Percentiles rank a stretch among this genome's conserved stretches.
Evolutionary conservation across 352 stramenopile genomes (phyloP).

Genomic region (Phytophthora podocarpi): DNA sequence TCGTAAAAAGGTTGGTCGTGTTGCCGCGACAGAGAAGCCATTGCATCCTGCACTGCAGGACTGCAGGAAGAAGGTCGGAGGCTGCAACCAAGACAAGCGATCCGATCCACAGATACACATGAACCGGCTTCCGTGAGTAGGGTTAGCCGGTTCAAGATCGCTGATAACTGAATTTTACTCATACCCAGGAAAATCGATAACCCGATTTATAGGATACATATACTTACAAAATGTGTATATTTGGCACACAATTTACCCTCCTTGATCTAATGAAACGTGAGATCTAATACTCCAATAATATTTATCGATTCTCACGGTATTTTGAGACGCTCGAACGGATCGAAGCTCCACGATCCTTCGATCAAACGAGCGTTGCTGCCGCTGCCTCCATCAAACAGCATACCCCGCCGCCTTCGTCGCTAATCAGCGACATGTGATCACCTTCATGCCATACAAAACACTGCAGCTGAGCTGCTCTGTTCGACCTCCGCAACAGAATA

Average conservation of each 20-base stretch:
- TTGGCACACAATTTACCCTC: too few species aligned
- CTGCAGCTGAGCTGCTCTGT: neutral
- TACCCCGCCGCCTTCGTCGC: slow-evolving; percentile 2
- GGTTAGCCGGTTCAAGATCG: slow-evolving; percentile 9
- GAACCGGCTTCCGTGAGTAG: slow-evolving; percentile 32
- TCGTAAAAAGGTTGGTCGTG: neutral
- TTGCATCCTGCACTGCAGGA: slow-evolving; percentile 1
- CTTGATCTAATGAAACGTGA: too few species aligned
- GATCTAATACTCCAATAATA: too few species aligned
- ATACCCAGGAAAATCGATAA: too few species aligned
- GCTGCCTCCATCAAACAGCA: slow-evolving; percentile 15
- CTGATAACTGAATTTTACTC: slow-evolving; percentile 1
- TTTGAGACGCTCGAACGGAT: slow-evolving; percentile 33
- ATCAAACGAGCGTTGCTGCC: slow-evolving; percentile 24
- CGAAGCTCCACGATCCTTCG: slow-evolving; percentile 23
- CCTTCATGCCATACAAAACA: slow-evolving; percentile 4
- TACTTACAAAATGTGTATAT: too few species aligned
- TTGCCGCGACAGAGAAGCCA: slow-evolving; percentile 10
- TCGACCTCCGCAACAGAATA: slow-evolving; percentile 20
- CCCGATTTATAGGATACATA: too few species aligned
- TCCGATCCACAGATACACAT: slow-evolving; percentile 24
- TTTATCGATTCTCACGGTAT: too few species aligned
- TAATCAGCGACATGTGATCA: neutral
- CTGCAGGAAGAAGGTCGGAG: slow-evolving; percentile 12
- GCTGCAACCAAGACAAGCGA: slow-evolving; percentile 4